Conservation (phyloP, 495 filamentous ascomycete species). For the Neurospora pannonica region DNA sequence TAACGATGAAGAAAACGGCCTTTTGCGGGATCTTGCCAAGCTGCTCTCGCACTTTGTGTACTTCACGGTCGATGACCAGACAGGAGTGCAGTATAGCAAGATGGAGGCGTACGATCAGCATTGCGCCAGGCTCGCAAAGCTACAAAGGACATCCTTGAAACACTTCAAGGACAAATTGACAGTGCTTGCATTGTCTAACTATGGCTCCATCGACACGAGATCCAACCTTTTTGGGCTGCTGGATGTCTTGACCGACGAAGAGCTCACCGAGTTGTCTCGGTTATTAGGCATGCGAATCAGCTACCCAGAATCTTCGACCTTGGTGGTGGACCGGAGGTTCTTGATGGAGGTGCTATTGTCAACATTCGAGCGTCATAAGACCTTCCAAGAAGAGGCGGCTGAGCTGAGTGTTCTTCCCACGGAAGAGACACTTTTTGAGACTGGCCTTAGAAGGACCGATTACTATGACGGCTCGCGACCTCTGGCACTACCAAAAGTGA, state of each 20-base stretch:
- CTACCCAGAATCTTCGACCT: constrained; percentile 62
- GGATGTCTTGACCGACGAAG: constrained; percentile 57
- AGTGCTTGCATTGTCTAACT: constrained; percentile 85
- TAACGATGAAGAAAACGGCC: constrained; percentile 58
- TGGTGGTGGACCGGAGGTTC: constrained; percentile 57
- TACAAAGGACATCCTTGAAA: constrained; percentile 76
- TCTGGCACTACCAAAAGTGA: constrained; percentile 87
- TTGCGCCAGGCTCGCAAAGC: constrained; percentile 60
- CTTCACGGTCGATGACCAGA: constrained; percentile 89
- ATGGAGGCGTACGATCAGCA: constrained; percentile 72
- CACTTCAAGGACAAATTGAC: constrained; percentile 84
- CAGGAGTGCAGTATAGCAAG: constrained; percentile 60
- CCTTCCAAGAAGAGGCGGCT: constrained; percentile 71
- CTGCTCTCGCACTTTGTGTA: constrained; percentile 76
- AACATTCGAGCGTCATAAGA: constrained; percentile 64
- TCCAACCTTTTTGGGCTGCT: constrained; percentile 72
- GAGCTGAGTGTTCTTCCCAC: constrained; percentile 71
- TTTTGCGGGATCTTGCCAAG: constrained; percentile 72
- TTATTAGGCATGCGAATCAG: constrained; percentile 66
- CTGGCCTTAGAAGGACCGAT: constrained; percentile 74
- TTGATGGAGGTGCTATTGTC: constrained; percentile 70
- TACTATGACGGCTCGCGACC: constrained; percentile 82
- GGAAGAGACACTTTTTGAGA: constrained; percentile 77
- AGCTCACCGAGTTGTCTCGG: constrained; percentile 58
- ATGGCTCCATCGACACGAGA: constrained; percentile 73